Conservation (phyloP, 306 rosid genomes). For the Rubus parviflorus region DNA sequence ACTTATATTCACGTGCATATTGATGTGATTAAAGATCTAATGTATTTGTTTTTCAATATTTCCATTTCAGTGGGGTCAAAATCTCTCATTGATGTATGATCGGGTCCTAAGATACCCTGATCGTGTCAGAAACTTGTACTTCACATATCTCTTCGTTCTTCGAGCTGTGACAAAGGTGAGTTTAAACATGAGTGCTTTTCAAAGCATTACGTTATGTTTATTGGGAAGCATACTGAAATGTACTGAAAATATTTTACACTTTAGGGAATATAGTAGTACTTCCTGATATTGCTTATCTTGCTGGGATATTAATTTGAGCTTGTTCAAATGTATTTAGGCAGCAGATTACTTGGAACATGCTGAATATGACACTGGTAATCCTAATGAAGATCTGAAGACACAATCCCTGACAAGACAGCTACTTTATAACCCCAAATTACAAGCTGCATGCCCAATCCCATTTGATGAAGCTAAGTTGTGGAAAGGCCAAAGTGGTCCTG, state of each 20-base stretch:
- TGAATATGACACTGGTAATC: slow-evolving; percentile 81
- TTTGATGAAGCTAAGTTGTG: slow-evolving; percentile 97
- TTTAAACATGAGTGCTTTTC: slow-evolving; percentile 9
- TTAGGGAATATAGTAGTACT: neutral
- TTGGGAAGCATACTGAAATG: neutral
- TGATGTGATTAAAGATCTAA: slow-evolving; percentile 11
- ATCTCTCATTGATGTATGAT: slow-evolving; percentile 72
- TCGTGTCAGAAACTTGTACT: slow-evolving; percentile 89
- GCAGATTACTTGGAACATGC: slow-evolving; percentile 90
- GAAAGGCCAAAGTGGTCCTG: slow-evolving; percentile 96
- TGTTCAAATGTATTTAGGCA: slow-evolving; percentile 55
- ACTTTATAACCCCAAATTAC: slow-evolving; percentile 71
- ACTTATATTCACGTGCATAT: neutral
- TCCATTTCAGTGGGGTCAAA: slow-evolving; percentile 85
- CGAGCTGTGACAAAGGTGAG: slow-evolving; percentile 96
- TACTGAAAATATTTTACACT: neutral
- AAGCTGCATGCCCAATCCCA: slow-evolving; percentile 97
- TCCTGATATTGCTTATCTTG: neutral
- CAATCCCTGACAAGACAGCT: slow-evolving; percentile 77
- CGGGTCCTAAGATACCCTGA: slow-evolving; percentile 82
- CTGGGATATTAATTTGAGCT: slow-evolving; percentile 24
- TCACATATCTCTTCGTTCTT: slow-evolving; percentile 88
- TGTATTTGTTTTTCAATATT: neutral
- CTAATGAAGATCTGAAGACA: slow-evolving; percentile 73
- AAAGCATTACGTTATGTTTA: neutral